Percentiles rank a stretch among this genome's conserved stretches.
These are phyloP conservation scores for Mycena sp. DNA, from an alignment of 1,284 basidiomycete genomes.

Conservation along the genomic window DNA sequence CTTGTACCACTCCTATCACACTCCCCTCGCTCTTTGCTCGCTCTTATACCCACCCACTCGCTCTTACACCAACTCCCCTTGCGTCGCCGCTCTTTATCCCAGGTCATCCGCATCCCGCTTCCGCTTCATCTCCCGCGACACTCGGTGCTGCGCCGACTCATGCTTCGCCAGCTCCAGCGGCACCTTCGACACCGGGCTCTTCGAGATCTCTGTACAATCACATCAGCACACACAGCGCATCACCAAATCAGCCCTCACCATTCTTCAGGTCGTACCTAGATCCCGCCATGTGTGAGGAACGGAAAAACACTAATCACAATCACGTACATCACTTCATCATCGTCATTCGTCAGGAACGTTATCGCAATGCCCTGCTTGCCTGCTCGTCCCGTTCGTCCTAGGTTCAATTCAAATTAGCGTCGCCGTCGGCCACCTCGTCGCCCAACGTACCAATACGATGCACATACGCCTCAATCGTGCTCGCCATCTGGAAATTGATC, in stretches of 20 bases:
- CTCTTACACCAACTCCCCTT: neutral
- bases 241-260: constrained; percentile 55
- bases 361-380: constrained; percentile 94
- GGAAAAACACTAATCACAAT: constrained; percentile 17
- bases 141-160: constrained; percentile 88
- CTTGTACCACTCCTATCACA: too few relatives aligned
- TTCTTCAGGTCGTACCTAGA: constrained; percentile 89
- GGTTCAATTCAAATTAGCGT: constrained; percentile 18
- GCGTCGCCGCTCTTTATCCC: neutral
- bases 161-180: constrained; percentile 88
- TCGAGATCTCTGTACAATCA: constrained; percentile 78
- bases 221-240: constrained; percentile 17
- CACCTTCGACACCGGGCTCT: constrained; percentile 92
- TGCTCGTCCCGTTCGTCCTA: constrained; percentile 95
- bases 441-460: constrained; percentile 86
- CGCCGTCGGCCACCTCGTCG: constrained; percentile 4
- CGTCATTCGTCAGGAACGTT: constrained; percentile 95
- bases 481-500: constrained; percentile 98
- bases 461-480: constrained; percentile 95
- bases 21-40: too few relatives aligned
- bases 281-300: constrained; percentile 5
- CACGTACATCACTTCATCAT: constrained; percentile 96
- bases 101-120: constrained; percentile 81
- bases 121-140: constrained; percentile 92
- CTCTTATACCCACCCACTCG: too few relatives aligned